Conservation (phyloP, 1,284 basidiomycete genomes). For the Moesziomyces globuligerus region DNA sequence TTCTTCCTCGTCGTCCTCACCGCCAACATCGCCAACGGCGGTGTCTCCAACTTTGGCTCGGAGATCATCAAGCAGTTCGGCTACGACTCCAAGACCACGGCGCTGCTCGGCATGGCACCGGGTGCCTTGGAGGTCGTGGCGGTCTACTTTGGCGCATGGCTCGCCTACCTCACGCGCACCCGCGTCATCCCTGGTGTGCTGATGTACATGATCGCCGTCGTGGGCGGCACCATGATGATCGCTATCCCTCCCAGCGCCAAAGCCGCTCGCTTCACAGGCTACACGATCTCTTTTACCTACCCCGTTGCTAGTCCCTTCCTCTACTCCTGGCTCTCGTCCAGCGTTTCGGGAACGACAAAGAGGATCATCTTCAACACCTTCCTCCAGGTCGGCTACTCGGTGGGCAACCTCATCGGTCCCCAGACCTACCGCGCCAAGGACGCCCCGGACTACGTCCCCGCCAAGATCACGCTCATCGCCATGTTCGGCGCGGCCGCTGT, state of each 20-base stretch:
- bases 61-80: conserved; percentile 64
- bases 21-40: conserved; percentile 55
- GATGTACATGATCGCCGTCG: conserved; percentile 53
- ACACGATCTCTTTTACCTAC: conserved; percentile 27
- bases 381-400: conserved; percentile 58
- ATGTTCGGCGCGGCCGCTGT: conserved; percentile 55
- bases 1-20: conserved; percentile 48
- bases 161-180: conserved; percentile 39
- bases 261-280: conserved; percentile 31
- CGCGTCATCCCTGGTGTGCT: conserved; percentile 55
- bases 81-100: conserved; percentile 52
- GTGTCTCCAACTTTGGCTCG: conserved; percentile 57
- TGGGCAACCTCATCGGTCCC: conserved; percentile 60
- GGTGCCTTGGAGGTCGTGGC: conserved; percentile 56
- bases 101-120: conserved; percentile 62
- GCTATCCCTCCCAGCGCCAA: conserved; percentile 27
- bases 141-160: conserved; percentile 50
- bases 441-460: conserved; percentile 54
- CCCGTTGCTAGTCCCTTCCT: conserved; percentile 43
- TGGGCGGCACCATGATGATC: conserved; percentile 55
- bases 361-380: conserved; percentile 57
- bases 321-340: conserved; percentile 43
- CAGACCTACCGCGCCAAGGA: conserved; percentile 56
- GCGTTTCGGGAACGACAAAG: conserved; percentile 61
- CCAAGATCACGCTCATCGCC: conserved; percentile 60